Conservation (phyloP, 495 filamentous ascomycete genomes). For the Lichina pygmaea region DNA sequence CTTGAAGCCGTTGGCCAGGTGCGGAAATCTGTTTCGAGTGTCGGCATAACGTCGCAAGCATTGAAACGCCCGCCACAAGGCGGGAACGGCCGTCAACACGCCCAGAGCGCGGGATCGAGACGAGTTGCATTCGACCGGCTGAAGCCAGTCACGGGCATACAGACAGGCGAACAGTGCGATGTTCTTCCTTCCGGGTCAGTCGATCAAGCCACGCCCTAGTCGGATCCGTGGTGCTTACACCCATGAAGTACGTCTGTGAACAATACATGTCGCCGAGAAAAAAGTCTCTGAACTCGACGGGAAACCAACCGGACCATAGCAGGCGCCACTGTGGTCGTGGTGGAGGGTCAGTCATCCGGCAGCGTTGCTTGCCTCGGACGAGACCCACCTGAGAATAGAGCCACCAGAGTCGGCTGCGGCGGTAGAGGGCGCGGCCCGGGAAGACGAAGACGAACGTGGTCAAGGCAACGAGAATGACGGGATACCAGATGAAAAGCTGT, state of each 20-base stretch:
- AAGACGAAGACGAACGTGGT: constrained; percentile 42
- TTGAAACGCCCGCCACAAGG: constrained; percentile 69
- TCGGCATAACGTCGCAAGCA: constrained; percentile 77
- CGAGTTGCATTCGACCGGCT: constrained; percentile 58
- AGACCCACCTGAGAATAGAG: constrained; percentile 44
- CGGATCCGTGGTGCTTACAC: constrained; percentile 26
- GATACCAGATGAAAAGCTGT: constrained; percentile 61
- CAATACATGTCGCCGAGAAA: constrained; percentile 96
- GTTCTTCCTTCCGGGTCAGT: constrained; percentile 24
- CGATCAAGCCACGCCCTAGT: not conserved
- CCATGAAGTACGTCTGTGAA: constrained; percentile 69
- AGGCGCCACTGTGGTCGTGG: constrained; percentile 38
- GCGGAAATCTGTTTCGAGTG: constrained; percentile 68
- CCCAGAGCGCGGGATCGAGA: constrained; percentile 60
- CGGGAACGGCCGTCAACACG: constrained; percentile 63
- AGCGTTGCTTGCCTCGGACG: no score
- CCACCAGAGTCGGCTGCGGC: constrained; percentile 57
- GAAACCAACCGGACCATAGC: constrained; percentile 60
- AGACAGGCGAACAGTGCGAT: constrained; percentile 87
- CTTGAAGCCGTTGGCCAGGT: constrained; percentile 79
- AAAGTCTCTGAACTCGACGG: constrained; percentile 91
- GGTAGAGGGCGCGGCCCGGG: constrained; percentile 45
- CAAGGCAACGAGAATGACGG: constrained; percentile 49
- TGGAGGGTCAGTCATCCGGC: no score
- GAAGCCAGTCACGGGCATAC: constrained; percentile 46